These are phyloP conservation scores for Nicotiana benthamiana DNA, from an alignment of 257 asterid genomes.

Conservation along the genomic window DNA sequence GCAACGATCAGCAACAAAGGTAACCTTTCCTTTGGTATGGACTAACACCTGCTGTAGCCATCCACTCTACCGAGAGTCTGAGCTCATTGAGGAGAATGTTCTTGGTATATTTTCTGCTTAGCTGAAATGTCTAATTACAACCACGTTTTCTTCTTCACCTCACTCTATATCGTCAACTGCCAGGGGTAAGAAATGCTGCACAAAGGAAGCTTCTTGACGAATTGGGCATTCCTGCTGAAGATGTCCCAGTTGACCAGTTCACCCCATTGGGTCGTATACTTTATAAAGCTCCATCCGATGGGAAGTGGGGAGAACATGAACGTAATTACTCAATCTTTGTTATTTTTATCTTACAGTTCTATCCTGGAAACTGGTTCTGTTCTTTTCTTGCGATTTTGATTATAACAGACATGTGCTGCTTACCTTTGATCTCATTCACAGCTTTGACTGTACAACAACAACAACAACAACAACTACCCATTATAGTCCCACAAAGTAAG, in stretches of 20 bases:
- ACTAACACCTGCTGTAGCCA: slow-evolving; percentile 99
- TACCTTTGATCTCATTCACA: neutral
- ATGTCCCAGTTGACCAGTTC: slow-evolving; percentile 79
- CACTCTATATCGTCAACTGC: neutral
- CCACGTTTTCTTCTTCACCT: neutral
- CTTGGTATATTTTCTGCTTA: slow-evolving; percentile 52
- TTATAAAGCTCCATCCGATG: slow-evolving; percentile 95
- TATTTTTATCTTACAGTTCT: neutral
- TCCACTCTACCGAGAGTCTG: slow-evolving; percentile 86
- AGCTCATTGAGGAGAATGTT: slow-evolving; percentile 65
- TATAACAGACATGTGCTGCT: neutral
- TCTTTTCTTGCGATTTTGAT: neutral
- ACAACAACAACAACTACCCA: too few species aligned
- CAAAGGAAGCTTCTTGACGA: slow-evolving; percentile 94
- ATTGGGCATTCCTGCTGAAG: slow-evolving; percentile 78
- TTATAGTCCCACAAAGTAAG: too few species aligned
- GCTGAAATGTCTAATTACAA: neutral
- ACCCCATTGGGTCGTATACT: slow-evolving; percentile 80
- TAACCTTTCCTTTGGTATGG: slow-evolving; percentile 94
- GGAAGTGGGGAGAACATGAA: slow-evolving; percentile 99
- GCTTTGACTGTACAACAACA: neutral
- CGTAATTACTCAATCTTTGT: slow-evolving; percentile 27
- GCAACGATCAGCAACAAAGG: slow-evolving; percentile 97
- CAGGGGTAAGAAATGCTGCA: slow-evolving; percentile 93
- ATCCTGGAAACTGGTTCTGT: neutral